Conservation (phyloP, 1,284 basidiomycete genomes). For the Ustilago esculenta region DNA sequence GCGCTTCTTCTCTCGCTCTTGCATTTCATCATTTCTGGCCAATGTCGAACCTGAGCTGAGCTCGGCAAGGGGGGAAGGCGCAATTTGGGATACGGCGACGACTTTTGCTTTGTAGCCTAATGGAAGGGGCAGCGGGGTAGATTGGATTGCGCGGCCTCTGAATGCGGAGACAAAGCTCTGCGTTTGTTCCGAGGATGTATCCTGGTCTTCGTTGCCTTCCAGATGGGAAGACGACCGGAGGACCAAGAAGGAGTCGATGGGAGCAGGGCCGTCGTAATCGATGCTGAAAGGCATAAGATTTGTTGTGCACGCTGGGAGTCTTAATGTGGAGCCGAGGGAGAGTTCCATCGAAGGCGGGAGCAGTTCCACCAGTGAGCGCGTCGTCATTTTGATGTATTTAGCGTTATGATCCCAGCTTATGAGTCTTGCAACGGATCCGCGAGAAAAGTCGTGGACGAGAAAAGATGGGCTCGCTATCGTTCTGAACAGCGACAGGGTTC, state of each 20-base stretch:
- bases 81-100: slow-evolving; percentile 19
- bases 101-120: slow-evolving; percentile 24
- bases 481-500: not conserved
- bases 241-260: slow-evolving; percentile 45
- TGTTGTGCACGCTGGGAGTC: slow-evolving; percentile 17
- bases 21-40: not conserved
- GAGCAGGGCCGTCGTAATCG: slow-evolving; percentile 46
- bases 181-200: too few species aligned
- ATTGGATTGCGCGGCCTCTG: slow-evolving; percentile 35
- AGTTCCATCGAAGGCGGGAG: slow-evolving; percentile 32
- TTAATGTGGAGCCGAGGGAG: not conserved
- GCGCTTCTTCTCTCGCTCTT: slow-evolving; percentile 14
- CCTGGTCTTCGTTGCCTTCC: too few species aligned
- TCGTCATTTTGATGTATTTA: slow-evolving; percentile 11
- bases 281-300: slow-evolving; percentile 55
- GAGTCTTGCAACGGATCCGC: too few species aligned
- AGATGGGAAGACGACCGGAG: slow-evolving; percentile 22
- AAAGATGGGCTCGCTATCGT: too few species aligned
- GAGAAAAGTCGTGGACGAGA: too few species aligned
- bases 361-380: slow-evolving; percentile 1
- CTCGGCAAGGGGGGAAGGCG: not conserved
- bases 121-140: slow-evolving; percentile 31
- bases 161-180: slow-evolving; percentile 38
- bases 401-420: too few species aligned
- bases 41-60: too few species aligned